phyloP scores from a whole-genome alignment of 495 filamentous ascomycete species.

The Mytilinidion resinicola region DNA sequence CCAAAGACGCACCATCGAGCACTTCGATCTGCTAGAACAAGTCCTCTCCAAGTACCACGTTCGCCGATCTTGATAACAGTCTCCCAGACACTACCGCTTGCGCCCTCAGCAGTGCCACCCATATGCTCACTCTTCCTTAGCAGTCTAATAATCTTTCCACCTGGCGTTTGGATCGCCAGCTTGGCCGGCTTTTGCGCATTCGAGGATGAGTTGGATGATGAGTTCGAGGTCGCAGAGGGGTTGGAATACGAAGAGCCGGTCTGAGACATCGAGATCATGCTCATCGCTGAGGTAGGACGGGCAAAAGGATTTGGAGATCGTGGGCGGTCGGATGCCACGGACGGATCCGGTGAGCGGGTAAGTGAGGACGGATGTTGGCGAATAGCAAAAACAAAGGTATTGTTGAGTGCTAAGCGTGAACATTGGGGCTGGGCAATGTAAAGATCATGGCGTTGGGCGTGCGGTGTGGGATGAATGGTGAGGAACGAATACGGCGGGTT shows the following conservation, averaged over 20 bases:
- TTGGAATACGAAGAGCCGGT: constrained; percentile 44
- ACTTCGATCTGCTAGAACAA: constrained; percentile 91
- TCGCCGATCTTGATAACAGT: constrained; percentile 97
- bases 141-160: constrained; percentile 88
- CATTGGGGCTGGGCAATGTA: constrained; percentile 96
- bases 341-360: constrained; percentile 45
- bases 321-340: constrained; percentile 32
- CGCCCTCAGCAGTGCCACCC: constrained; percentile 44
- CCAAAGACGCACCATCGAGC: constrained; percentile 98
- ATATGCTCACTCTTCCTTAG: constrained; percentile 74
- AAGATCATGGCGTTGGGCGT: constrained; percentile 91
- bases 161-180: constrained; percentile 86
- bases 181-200: constrained; percentile 74
- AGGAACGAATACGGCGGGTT: constrained; percentile 94
- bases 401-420: constrained; percentile 75
- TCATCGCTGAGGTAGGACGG: constrained; percentile 74
- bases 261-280: constrained; percentile 64
- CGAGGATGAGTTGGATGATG: neutral
- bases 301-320: constrained; percentile 63
- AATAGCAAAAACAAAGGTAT: constrained; percentile 95
- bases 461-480: constrained; percentile 88
- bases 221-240: constrained; percentile 6
- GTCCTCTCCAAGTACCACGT: constrained; percentile 79
- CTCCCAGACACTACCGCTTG: constrained; percentile 86
- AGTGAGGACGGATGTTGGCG: constrained; percentile 80